Evolutionary conservation across 495 filamentous ascomycete species (phyloP).

Genomic region (Aspergillus haitiensis): DNA sequence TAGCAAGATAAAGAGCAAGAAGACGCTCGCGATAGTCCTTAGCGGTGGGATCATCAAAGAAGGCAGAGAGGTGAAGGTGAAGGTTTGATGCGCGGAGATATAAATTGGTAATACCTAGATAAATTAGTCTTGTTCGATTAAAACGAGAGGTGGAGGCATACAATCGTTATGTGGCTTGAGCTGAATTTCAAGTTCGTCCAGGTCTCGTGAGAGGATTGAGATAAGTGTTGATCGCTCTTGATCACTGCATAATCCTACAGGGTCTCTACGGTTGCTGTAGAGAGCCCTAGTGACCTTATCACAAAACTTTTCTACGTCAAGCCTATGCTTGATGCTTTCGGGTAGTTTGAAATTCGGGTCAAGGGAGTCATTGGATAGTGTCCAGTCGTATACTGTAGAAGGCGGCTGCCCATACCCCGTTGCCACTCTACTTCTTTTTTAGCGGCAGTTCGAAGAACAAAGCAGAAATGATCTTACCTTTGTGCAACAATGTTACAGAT

Average conservation of each 20-base stretch:
- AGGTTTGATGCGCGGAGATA: conserved; percentile 78
- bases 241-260: conserved; percentile 69
- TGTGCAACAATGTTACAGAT: conserved; percentile 93
- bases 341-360: conserved; percentile 67
- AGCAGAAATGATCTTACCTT: conserved; percentile 43
- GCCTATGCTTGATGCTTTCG: conserved; percentile 62
- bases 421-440: conserved; percentile 56
- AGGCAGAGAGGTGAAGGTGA: conserved; percentile 80
- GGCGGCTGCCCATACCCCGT: conserved; percentile 91
- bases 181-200: conserved; percentile 52
- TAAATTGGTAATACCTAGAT: conserved; percentile 62
- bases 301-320: conserved; percentile 79
- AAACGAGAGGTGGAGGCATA: conserved; percentile 25
- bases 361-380: conserved; percentile 62
- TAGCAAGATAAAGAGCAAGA: conserved; percentile 72
- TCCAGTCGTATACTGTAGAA: conserved; percentile 87
- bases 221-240: conserved; percentile 68
- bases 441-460: neutral
- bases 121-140: conserved; percentile 23
- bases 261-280: conserved; percentile 76
- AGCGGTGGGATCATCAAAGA: conserved; percentile 78
- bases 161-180: conserved; percentile 46
- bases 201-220: conserved; percentile 53
- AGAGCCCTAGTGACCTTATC: conserved; percentile 84
- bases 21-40: conserved; percentile 77